Evolutionary conservation across 2,329 filamentous ascomycete species (phyloP).

Genomic region (Emergomyces pasteurianus): DNA sequence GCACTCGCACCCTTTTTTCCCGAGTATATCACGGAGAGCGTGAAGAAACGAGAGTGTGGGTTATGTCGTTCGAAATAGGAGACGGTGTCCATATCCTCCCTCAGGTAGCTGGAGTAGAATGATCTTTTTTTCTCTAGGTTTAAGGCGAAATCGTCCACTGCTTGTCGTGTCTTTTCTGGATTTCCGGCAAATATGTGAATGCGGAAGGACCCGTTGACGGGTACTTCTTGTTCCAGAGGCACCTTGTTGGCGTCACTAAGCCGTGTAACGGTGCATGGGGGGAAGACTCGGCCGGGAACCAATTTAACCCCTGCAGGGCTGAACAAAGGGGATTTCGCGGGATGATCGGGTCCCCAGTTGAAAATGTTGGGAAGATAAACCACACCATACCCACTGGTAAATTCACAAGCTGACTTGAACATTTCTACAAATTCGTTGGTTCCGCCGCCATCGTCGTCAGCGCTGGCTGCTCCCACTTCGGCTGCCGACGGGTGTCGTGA

Average conservation of each 20-base stretch:
- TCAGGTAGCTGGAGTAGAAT: constrained; percentile 58
- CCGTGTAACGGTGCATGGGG: constrained; percentile 69
- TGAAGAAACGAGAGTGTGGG: constrained; percentile 74
- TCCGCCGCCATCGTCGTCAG: constrained; percentile 19
- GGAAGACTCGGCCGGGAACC: constrained; percentile 62
- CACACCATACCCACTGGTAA: constrained; percentile 85
- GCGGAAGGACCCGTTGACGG: constrained; percentile 76
- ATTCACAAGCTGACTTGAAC: constrained; percentile 85
- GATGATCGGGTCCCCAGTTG: constrained; percentile 69
- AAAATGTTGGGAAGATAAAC: constrained; percentile 69
- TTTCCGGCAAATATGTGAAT: constrained; percentile 76
- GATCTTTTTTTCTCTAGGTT: constrained; percentile 54
- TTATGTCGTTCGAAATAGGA: constrained; percentile 72
- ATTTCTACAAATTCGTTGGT: constrained; percentile 70
- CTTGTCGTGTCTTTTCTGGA: constrained; percentile 45
- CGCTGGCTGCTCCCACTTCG: constrained; percentile 54
- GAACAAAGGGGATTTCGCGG: constrained; percentile 58
- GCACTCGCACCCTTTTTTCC: constrained; percentile 57
- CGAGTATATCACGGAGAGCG: constrained; percentile 64
- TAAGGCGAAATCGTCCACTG: constrained; percentile 57
- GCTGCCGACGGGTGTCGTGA: constrained; percentile 59
- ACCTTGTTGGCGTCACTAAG: constrained; percentile 83
- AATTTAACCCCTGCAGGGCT: constrained; percentile 54
- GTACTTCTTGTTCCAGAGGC: constrained; percentile 80
- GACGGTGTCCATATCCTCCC: constrained; percentile 48